Conservation (phyloP, 2,329 filamentous ascomycete species). For the Dactylella cylindrospora region DNA sequence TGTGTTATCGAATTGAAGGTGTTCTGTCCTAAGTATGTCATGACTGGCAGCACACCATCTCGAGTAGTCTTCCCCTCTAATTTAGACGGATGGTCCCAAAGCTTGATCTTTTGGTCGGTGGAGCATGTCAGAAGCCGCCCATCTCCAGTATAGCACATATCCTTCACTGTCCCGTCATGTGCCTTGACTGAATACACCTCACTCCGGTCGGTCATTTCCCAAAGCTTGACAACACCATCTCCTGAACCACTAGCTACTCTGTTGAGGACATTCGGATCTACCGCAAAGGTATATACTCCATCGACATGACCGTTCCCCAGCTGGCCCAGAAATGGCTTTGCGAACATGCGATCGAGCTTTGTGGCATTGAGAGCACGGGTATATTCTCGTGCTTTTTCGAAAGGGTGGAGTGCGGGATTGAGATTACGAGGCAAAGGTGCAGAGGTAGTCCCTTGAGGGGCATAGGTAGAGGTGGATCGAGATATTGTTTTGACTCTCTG, state of each 20-base stretch:
- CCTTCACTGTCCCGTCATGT: constrained; percentile 92
- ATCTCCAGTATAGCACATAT: constrained; percentile 78
- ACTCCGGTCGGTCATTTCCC: constrained; percentile 73
- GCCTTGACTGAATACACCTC: constrained; percentile 77
- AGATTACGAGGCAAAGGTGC: constrained; percentile 69
- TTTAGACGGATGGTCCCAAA: constrained; percentile 67
- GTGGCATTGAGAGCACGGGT: constrained; percentile 77
- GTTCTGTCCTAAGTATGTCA: constrained; percentile 79
- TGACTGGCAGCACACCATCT: constrained; percentile 61
- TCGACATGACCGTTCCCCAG: constrained; percentile 90
- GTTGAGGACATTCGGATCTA: constrained; percentile 73
- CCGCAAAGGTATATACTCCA: constrained; percentile 78
- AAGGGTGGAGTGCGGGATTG: constrained; percentile 83
- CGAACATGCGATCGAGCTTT: constrained; percentile 92
- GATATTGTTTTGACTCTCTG: constrained; percentile 68
- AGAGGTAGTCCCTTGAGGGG: constrained; percentile 67
- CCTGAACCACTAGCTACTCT: constrained; percentile 80
- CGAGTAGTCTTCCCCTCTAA: constrained; percentile 17
- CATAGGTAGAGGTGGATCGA: constrained; percentile 65
- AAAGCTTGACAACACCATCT: constrained; percentile 91
- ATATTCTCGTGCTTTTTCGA: constrained; percentile 86
- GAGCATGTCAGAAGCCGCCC: constrained; percentile 83
- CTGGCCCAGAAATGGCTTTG: constrained; percentile 78
- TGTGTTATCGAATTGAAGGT: constrained; percentile 83
- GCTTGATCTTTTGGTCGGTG: constrained; percentile 80